Conservation (phyloP, 306 rosid genomes). For the Lagenaria siceraria region DNA sequence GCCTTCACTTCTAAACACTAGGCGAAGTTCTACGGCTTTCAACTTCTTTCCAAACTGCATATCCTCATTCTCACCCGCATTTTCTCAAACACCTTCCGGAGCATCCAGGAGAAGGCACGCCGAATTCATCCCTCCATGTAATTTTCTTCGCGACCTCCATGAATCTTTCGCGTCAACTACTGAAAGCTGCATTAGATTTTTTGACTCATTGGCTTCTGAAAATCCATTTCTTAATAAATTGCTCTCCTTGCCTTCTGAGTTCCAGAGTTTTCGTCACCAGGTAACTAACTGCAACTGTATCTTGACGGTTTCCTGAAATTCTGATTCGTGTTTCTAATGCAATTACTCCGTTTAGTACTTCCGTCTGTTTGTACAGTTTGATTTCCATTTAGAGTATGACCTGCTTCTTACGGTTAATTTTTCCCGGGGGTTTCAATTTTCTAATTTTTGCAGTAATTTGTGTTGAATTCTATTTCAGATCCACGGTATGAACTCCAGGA, state of each 20-base stretch:
- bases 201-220: slow-evolving; percentile 38
- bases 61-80: slow-evolving; percentile 28
- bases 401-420: neutral
- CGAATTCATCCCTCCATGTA: slow-evolving; percentile 19
- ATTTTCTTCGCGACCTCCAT: slow-evolving; percentile 31
- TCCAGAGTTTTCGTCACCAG: slow-evolving; percentile 40
- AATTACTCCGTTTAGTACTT: neutral
- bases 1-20: slow-evolving; percentile 13
- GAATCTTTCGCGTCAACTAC: slow-evolving; percentile 21
- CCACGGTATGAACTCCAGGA: slow-evolving; percentile 27
- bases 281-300: slow-evolving; percentile 11
- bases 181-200: slow-evolving; percentile 15
- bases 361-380: neutral
- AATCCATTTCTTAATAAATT: slow-evolving; percentile 44
- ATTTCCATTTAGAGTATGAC: neutral
- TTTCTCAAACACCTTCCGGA: slow-evolving; percentile 37
- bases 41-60: slow-evolving; percentile 21
- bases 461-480: slow-evolving; percentile 36
- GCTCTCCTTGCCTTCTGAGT: slow-evolving; percentile 30
- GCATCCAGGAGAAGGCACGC: slow-evolving; percentile 15
- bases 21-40: neutral
- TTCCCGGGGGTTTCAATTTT: neutral
- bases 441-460: neutral
- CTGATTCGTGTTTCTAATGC: neutral
- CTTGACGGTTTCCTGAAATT: neutral